Evolutionary conservation across 1,284 basidiomycete species (phyloP).

Genomic region (Marasmius tenuissimus): DNA sequence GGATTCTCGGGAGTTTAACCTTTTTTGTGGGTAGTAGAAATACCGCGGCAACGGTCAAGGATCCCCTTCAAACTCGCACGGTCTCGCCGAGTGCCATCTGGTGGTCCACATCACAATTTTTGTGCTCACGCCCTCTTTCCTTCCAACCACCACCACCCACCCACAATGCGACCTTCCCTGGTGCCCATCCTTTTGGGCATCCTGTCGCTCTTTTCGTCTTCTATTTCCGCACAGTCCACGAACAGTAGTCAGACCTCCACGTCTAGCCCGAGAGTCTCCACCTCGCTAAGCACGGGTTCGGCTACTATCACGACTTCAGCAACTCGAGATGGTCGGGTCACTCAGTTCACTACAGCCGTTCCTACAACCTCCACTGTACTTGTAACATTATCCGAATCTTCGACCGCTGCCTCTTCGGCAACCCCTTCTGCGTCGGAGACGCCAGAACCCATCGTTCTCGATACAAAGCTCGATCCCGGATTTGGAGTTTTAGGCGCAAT

Average conservation of each 20-base stretch:
- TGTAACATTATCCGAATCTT: slow-evolving; percentile 38
- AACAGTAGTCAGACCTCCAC: slow-evolving; percentile 7
- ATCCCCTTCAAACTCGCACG: no score
- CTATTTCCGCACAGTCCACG: slow-evolving; percentile 20
- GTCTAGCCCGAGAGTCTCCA: slow-evolving; percentile 28
- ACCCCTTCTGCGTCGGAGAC: slow-evolving; percentile 47
- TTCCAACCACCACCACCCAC: slow-evolving; percentile 15
- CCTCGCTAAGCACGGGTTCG: slow-evolving; percentile 50
- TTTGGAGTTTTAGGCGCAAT: slow-evolving; percentile 89
- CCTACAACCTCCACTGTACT: slow-evolving; percentile 63
- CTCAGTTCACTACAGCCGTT: slow-evolving; percentile 51
- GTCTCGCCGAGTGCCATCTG: background rate
- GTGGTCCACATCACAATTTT: background rate
- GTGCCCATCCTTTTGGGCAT: slow-evolving; percentile 5
- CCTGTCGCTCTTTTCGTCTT: slow-evolving; percentile 12
- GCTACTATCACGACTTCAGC: slow-evolving; percentile 48
- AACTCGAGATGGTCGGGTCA: slow-evolving; percentile 45
- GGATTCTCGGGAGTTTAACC: no score
- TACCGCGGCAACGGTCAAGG: background rate
- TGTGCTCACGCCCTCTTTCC: slow-evolving; percentile 11
- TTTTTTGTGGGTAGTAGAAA: background rate
- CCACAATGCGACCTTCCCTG: slow-evolving; percentile 16
- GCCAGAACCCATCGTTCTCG: slow-evolving; percentile 56
- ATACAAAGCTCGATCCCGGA: slow-evolving; percentile 81
- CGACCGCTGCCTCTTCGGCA: slow-evolving; percentile 33